Conservation (phyloP, 1,284 basidiomycete genomes). For the Sanghuangporus weigelae region DNA sequence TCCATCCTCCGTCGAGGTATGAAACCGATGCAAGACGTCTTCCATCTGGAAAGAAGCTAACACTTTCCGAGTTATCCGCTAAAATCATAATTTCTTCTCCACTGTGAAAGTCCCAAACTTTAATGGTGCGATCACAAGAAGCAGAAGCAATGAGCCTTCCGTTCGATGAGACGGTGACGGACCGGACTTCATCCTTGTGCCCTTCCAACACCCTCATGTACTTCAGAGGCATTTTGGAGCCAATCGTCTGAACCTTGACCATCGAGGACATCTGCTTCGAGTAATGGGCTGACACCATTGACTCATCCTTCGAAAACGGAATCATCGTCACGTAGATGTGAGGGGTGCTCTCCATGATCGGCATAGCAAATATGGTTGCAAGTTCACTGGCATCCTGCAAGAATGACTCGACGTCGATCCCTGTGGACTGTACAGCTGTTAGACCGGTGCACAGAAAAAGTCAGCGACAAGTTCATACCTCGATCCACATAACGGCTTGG, state of each 20-base stretch:
- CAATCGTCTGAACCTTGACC: neutral
- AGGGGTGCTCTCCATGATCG: neutral
- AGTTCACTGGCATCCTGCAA: neutral
- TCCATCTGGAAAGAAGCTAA: neutral
- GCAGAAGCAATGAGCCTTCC: neutral
- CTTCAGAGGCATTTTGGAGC: neutral
- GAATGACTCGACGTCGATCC: neutral
- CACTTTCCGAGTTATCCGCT: neutral
- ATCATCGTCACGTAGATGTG: conserved; percentile 11
- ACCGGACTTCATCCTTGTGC: neutral
- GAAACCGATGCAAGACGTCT: neutral
- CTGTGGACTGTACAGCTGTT: neutral
- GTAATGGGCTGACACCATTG: neutral
- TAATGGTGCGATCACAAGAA: neutral
- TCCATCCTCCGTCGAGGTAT: neutral
- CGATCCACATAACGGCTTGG: neutral
- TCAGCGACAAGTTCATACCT: neutral
- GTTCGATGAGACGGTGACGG: neutral
- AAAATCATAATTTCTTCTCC: neutral
- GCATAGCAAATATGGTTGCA: neutral
- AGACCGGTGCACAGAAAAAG: neutral
- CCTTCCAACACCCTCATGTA: neutral
- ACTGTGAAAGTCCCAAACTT: neutral
- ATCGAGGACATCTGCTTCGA: neutral
- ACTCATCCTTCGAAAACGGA: conserved; percentile 13